These are phyloP conservation scores for Xylaria sp. DNA, from an alignment of 2,329 filamentous ascomycete species.

Conservation along the genomic window DNA sequence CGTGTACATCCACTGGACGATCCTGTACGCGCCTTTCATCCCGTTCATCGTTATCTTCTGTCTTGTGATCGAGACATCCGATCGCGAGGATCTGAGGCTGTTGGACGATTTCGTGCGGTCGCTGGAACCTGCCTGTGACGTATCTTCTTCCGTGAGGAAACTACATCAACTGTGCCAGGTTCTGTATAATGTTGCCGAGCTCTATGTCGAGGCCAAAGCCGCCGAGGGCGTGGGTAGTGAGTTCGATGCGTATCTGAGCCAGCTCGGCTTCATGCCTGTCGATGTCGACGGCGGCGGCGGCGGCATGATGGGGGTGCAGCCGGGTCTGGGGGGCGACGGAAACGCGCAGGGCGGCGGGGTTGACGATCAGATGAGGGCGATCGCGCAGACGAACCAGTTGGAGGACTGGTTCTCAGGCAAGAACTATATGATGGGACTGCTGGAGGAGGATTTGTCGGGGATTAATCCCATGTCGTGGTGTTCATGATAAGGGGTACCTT, in stretches of 20 bases:
- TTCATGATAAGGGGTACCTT: constrained; percentile 26
- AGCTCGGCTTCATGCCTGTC: constrained; percentile 51
- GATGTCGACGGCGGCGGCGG: constrained; percentile 18
- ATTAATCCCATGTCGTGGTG: constrained; percentile 46
- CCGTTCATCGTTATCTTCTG: constrained; percentile 66
- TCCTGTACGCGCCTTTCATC: constrained; percentile 64
- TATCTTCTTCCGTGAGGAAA: constrained; percentile 62
- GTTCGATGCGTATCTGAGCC: constrained; percentile 51
- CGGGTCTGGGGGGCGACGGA: constrained; percentile 10
- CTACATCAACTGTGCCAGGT: constrained; percentile 68
- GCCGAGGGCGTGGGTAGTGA: constrained; percentile 47
- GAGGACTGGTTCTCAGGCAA: constrained; percentile 53
- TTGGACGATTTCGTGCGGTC: constrained; percentile 63
- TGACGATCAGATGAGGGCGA: constrained; percentile 30
- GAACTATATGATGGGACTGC: constrained; percentile 50
- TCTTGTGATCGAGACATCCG: constrained; percentile 60
- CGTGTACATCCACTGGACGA: constrained; percentile 59
- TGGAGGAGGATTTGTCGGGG: constrained; percentile 50
- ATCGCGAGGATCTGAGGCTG: constrained; percentile 56
- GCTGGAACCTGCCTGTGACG: constrained; percentile 60
- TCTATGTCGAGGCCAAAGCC: constrained; percentile 68
- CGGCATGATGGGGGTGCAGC: constrained; percentile 24
- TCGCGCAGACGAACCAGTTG: constrained; percentile 47
- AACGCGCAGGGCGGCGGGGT: constrained; percentile 18
- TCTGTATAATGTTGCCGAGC: constrained; percentile 66